phyloP scores from a whole-genome alignment of 192 early-diverging fungal genomes.

The Oehlia diaphana region DNA sequence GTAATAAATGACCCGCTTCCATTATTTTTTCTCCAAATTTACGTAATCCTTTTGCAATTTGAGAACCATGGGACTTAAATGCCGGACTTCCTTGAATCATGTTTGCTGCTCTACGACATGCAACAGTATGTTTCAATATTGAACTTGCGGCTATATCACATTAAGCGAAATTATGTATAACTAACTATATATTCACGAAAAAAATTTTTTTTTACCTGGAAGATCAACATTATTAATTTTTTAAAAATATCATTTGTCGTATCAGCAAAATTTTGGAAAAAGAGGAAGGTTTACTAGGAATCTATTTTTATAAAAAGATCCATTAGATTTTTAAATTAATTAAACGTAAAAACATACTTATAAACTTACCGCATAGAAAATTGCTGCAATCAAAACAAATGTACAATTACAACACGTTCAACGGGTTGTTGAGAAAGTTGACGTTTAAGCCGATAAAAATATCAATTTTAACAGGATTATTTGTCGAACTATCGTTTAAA shows the following conservation, averaged over 20 bases:
- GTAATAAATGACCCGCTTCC: not conserved
- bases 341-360: too few species aligned
- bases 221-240: not conserved
- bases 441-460: too few species aligned
- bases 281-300: not conserved
- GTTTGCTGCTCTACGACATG: conserved; percentile 1
- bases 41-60: conserved; percentile 5
- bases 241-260: not conserved
- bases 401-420: too few species aligned
- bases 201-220: not conserved
- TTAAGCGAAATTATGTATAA: not conserved
- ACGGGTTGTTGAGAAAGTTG: too few species aligned
- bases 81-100: conserved; percentile 11
- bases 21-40: conserved; percentile 5
- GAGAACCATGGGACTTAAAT: not conserved
- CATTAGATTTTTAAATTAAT: too few species aligned
- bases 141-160: not conserved
- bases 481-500: not conserved
- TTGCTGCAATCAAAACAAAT: too few species aligned
- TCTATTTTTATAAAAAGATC: not conserved
- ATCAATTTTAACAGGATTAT: not conserved
- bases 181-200: not conserved
- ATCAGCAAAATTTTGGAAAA: not conserved
- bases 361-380: too few species aligned
- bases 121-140: not conserved